Evolutionary conservation across 805 yeast genomes (phyloP).

Genomic region (Groenewaldozyma salmanticensis): DNA sequence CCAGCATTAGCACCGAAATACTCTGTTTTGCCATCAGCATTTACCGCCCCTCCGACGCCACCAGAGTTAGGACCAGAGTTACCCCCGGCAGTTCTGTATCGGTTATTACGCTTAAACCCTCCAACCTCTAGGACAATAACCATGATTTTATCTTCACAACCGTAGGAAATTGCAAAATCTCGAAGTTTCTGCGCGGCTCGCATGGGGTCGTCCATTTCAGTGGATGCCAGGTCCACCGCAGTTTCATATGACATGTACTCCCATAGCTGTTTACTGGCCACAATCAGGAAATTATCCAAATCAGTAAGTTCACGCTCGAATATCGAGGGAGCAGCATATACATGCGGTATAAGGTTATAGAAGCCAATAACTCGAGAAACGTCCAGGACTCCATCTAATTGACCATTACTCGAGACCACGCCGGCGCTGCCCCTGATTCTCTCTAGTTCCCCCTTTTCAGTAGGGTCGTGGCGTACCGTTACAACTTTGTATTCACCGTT

Average conservation of each 20-base stretch:
- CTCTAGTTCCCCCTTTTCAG: constrained; percentile 51
- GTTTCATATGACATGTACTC: constrained; percentile 70
- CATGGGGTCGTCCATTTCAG: constrained; percentile 68
- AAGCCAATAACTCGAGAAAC: constrained; percentile 92
- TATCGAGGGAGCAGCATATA: constrained; percentile 80
- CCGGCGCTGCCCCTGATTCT: constrained; percentile 90
- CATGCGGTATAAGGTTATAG: constrained; percentile 74
- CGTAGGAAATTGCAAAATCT: constrained; percentile 91
- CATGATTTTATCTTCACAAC: constrained; percentile 67
- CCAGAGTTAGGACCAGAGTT: too few relatives aligned
- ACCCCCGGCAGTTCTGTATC: constrained; percentile 5
- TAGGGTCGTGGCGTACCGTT: constrained; percentile 77
- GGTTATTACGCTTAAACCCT: constrained; percentile 10
- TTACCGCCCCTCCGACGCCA: constrained; percentile 4
- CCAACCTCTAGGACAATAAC: constrained; percentile 67
- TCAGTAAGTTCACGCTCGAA: constrained; percentile 49
- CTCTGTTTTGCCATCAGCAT: too few relatives aligned
- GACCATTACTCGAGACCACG: constrained; percentile 73
- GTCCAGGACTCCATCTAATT: constrained; percentile 70
- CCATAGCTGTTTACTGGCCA: constrained; percentile 83
- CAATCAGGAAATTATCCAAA: constrained; percentile 73
- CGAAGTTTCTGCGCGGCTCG: constrained; percentile 86
- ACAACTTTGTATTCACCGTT: constrained; percentile 73
- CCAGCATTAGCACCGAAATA: too few relatives aligned
- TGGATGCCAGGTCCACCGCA: constrained; percentile 84